phyloP scores from a whole-genome alignment of 352 stramenopile genomes.

The Blastocystis sp. region DNA sequence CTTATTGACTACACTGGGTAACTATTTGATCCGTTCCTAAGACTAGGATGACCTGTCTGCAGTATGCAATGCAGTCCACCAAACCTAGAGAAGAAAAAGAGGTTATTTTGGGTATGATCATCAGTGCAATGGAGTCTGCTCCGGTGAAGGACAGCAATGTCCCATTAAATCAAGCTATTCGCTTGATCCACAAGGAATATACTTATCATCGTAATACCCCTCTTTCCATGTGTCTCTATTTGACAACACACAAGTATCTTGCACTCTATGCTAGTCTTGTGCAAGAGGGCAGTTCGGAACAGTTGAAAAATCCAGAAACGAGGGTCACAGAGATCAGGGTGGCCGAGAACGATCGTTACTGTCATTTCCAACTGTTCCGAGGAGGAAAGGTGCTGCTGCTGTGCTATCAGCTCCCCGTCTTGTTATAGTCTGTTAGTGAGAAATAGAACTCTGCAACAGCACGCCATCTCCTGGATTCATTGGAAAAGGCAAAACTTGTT shows the following conservation, averaged over 20 bases:
- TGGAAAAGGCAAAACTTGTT: too few species aligned
- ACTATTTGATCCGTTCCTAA: not conserved
- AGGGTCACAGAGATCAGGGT: too few species aligned
- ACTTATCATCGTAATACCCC: too few species aligned
- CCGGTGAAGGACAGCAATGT: not conserved
- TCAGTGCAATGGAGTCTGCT: not conserved
- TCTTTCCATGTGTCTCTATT: too few species aligned
- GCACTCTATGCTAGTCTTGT: too few species aligned
- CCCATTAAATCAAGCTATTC: not conserved
- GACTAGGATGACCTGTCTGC: not conserved
- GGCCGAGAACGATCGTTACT: too few species aligned
- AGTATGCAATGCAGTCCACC: not conserved
- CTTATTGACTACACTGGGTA: conserved; percentile 24
- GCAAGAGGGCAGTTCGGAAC: too few species aligned
- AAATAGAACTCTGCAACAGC: too few species aligned
- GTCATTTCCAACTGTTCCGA: not conserved
- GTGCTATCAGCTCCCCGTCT: not conserved
- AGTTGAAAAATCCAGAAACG: too few species aligned
- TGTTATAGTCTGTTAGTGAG: too few species aligned
- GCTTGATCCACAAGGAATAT: not conserved
- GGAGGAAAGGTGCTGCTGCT: not conserved
- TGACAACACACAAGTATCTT: too few species aligned
- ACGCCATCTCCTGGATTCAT: too few species aligned
- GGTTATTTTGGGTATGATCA: not conserved
- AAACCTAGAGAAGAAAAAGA: not conserved